Conservation (phyloP, 176 grass and related monocot species). For the Echinochloa phyllopogon region DNA sequence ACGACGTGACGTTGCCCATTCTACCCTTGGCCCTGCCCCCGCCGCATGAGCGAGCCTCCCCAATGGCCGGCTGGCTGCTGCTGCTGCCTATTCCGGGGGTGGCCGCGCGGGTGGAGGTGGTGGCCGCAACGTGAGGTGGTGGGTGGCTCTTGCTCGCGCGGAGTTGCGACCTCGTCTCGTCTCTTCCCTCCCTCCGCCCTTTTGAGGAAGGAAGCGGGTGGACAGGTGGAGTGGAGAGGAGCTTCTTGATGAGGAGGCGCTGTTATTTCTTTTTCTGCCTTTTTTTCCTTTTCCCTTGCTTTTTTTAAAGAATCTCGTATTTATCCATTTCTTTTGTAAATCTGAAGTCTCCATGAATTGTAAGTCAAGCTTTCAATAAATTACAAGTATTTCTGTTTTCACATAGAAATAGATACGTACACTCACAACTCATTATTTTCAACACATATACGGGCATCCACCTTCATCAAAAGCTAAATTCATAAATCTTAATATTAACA, state of each 20-base stretch:
- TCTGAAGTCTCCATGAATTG: neutral
- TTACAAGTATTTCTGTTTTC: neutral
- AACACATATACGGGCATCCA: too few relatives aligned
- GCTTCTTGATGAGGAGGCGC: neutral
- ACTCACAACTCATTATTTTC: too few relatives aligned
- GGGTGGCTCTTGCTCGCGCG: neutral
- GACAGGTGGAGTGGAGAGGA: neutral
- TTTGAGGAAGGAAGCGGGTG: constrained; percentile 16
- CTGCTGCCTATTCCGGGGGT: constrained; percentile 38
- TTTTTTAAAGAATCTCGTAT: neutral
- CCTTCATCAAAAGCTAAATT: too few relatives aligned
- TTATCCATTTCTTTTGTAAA: neutral
- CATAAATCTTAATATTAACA: too few relatives aligned
- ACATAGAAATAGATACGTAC: too few relatives aligned
- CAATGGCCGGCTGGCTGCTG: constrained; percentile 14
- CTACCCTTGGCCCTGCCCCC: constrained; percentile 11
- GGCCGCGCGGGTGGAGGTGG: neutral
- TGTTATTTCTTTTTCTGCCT: neutral
- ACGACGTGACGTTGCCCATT: constrained; percentile 98
- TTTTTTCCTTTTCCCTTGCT: neutral
- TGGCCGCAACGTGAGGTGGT: constrained; percentile 24
- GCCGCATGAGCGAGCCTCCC: constrained; percentile 33
- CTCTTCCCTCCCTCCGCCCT: neutral
- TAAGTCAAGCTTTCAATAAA: neutral
- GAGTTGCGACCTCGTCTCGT: constrained; percentile 11